Conservation (phyloP, 2,329 filamentous ascomycete species). For the Cylindrodendrum hubeiense region DNA sequence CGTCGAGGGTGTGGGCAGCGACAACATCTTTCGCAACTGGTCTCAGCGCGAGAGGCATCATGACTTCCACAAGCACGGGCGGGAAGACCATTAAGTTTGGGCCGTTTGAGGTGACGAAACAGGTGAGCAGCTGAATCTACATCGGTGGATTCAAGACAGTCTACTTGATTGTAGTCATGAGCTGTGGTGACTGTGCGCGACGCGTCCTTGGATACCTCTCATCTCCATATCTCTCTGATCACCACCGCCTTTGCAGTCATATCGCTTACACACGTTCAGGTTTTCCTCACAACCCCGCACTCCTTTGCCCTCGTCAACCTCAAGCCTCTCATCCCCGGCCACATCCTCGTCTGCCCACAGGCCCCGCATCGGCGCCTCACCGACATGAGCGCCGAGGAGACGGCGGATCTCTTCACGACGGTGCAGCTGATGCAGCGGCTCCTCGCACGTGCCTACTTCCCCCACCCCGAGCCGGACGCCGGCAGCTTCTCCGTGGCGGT, state of each 20-base stretch:
- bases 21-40: conserved; percentile 24
- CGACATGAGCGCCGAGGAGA: conserved; percentile 78
- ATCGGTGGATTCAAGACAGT: too few species aligned
- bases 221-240: background rate
- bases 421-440: conserved; percentile 86
- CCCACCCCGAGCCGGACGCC: conserved; percentile 65
- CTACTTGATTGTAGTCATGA: too few species aligned
- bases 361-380: conserved; percentile 77
- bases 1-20: conserved; percentile 25
- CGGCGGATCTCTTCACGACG: conserved; percentile 85
- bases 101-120: conserved; percentile 79
- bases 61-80: conserved; percentile 45
- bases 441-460: conserved; percentile 71
- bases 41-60: conserved; percentile 39
- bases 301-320: conserved; percentile 95
- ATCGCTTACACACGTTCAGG: conserved; percentile 61
- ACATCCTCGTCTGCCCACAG: conserved; percentile 89
- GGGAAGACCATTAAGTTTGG: conserved; percentile 73
- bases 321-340: conserved; percentile 92
- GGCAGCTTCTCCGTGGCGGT: conserved; percentile 92
- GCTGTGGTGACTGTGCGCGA: too few species aligned
- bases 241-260: background rate
- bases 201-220: background rate
- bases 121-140: conserved; percentile 62
- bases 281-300: conserved; percentile 85